A percentile compares a stretch with the other conserved stretches of the same genome.
phyloP scores from a whole-genome alignment of 345 rosid species.

The Luvunga scandens region DNA sequence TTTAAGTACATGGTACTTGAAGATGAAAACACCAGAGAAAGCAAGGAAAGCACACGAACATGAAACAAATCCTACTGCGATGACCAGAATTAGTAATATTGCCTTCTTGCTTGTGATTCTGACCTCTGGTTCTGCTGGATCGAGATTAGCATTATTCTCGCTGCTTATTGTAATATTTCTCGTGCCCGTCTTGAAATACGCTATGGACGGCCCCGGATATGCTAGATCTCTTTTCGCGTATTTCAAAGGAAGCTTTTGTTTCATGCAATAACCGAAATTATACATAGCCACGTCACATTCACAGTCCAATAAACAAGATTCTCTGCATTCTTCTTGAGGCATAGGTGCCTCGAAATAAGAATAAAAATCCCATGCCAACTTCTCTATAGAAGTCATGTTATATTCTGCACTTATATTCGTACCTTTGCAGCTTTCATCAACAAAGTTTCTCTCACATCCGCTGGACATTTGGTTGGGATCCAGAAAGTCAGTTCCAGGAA shows the following conservation, averaged over 20 bases:
- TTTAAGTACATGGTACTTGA: too few species aligned
- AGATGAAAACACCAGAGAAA: not conserved
- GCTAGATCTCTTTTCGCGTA: not conserved
- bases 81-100: too few species aligned
- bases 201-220: too few species aligned
- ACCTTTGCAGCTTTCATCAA: not conserved
- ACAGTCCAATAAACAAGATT: slow-evolving; percentile 7
- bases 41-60: too few species aligned
- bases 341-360: not conserved
- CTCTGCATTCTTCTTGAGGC: not conserved
- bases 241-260: slow-evolving; percentile 2
- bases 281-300: not conserved
- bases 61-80: too few species aligned
- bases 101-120: too few species aligned
- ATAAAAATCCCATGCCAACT: not conserved
- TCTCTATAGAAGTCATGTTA: not conserved
- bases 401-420: not conserved
- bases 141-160: too few species aligned
- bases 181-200: too few species aligned
- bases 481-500: not conserved
- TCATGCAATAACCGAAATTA: not conserved
- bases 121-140: too few species aligned
- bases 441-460: not conserved
- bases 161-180: not conserved
- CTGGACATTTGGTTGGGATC: not conserved